Evolutionary conservation across 495 filamentous ascomycete species (phyloP), one percentile per base, ranked within the genome.

Genomic region (Aspergillus nidulans): DNA sequence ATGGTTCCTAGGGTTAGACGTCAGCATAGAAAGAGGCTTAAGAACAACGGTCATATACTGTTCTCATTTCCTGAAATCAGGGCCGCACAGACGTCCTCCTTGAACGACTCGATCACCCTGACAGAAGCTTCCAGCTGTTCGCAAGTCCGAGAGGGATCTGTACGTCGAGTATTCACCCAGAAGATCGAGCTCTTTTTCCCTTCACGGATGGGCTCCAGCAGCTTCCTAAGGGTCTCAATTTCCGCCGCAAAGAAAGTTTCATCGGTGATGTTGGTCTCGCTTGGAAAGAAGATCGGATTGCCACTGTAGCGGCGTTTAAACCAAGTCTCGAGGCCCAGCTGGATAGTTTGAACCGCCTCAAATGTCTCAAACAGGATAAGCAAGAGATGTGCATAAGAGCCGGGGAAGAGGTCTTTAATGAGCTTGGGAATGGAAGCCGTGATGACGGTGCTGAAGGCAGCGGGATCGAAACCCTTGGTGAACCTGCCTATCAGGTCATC

Each of bases 341-440:
- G 65, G 20, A 53, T 42, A 5, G 20, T n/a, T 9, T 65, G 48
- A 36, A 68, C 32, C 3, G 42, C 16, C 2, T 44, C 45, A 34
- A 23, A 57, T 2, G 41, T 23, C 24, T 56, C 47, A 23, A 65
- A 56, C 19, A 67, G 36, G 8, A 67, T 40, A 4, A 65, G 10
- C 16, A 69, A 30, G 6, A 69, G 52, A 43, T 69, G 66, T 5
- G 49, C 50, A 34, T 62, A 67, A 5, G 62, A 62, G 18, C 66
- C 64, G 0, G 66, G 66, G 9, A 62, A 52, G 1, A 60, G 45
- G 24, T 50, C 28, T 1, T 47, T 21, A 2, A 28, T 15, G 18
- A 69, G 24, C 3, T 12, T 32, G 0, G 62, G 60, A 23, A 66
- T 46, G 13, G 25, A 47, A 0, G 36, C 19, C 20, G 24, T 46